phyloP scores from a whole-genome alignment of 179 eudicot species.

The Beta corolliflora region DNA sequence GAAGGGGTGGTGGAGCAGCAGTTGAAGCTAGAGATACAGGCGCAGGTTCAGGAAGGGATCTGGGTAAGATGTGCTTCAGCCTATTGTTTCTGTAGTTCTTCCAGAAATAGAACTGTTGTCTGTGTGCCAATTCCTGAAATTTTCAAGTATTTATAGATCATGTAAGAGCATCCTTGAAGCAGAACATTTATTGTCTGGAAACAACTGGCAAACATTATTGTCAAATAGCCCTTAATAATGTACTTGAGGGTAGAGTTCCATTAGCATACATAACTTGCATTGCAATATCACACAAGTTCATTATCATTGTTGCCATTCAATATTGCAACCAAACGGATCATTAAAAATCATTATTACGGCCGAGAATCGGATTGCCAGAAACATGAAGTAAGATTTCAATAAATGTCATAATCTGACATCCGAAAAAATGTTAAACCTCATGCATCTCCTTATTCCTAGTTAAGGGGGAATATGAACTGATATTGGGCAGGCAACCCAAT shows the following conservation, averaged over 20 bases:
- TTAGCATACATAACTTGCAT: neutral
- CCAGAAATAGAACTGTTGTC: conserved; percentile 92
- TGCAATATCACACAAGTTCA: neutral
- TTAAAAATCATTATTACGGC: neutral
- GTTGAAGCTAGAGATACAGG: conserved; percentile 49
- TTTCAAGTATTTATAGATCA: neutral
- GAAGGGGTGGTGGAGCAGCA: conserved; percentile 50
- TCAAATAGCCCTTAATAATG: neutral
- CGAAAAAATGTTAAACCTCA: neutral
- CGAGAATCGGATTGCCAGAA: neutral
- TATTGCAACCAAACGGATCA: neutral
- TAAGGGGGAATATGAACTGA: neutral
- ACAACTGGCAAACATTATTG: neutral
- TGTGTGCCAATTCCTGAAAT: conserved; percentile 86
- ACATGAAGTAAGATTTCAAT: neutral
- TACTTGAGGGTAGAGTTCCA: neutral
- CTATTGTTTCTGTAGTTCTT: conserved; percentile 92
- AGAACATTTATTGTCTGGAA: neutral
- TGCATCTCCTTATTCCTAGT: neutral
- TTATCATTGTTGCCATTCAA: neutral
- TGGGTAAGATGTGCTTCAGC: conserved; percentile 89
- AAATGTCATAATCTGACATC: neutral
- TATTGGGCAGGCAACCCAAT: neutral
- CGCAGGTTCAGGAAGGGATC: conserved; percentile 76
- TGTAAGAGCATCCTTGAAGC: neutral